phyloP scores from a whole-genome alignment of 345 rosid species.

The Fremontodendron californicum region DNA sequence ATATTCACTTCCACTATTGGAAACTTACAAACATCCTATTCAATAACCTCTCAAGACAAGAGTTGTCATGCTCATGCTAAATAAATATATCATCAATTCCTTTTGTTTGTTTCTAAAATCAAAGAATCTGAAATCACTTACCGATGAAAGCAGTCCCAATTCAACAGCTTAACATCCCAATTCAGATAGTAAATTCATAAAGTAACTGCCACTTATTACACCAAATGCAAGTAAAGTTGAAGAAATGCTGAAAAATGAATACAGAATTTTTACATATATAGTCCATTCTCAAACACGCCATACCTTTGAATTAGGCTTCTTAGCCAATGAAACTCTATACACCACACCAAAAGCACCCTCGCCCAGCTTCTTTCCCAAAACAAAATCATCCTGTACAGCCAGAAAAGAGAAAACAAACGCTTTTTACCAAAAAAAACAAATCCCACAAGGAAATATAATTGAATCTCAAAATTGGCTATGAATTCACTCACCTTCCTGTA shows the following conservation, averaged over 20 bases:
- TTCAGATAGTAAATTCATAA: background rate
- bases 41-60: background rate
- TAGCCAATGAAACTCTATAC: slow-evolving; percentile 57
- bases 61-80: background rate
- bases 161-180: background rate
- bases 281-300: slow-evolving; percentile 12
- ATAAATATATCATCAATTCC: background rate
- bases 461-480: background rate
- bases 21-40: background rate
- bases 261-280: background rate
- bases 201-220: background rate
- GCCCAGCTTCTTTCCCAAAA: slow-evolving; percentile 91
- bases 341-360: slow-evolving; percentile 98
- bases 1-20: background rate
- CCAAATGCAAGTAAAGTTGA: background rate
- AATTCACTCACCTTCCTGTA: slow-evolving; percentile 53
- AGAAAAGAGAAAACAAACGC: slow-evolving; percentile 24
- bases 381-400: slow-evolving; percentile 85
- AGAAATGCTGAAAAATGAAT: background rate
- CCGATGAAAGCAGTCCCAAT: background rate
- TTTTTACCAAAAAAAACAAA: slow-evolving; percentile 3
- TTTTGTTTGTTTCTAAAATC: background rate
- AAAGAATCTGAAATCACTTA: background rate
- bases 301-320: slow-evolving; percentile 71
- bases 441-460: background rate